phyloP scores from a whole-genome alignment of 257 asterid genomes.

The Jaltomata sinuosa region DNA sequence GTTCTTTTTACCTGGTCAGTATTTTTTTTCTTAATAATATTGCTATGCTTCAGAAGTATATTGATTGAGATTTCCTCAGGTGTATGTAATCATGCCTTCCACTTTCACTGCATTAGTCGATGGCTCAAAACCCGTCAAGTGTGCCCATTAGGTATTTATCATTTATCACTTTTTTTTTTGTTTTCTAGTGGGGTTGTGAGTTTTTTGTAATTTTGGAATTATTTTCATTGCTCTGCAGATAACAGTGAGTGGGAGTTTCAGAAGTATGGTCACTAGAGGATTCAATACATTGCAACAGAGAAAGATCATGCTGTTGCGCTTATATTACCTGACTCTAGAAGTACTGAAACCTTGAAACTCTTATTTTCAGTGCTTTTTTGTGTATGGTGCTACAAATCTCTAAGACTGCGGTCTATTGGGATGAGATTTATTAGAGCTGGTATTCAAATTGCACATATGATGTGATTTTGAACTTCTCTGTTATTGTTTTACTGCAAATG shows the following conservation, averaged over 20 bases:
- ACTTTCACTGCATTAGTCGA: conserved; percentile 11
- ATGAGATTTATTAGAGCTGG: neutral
- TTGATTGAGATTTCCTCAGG: neutral
- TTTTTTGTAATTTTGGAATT: neutral
- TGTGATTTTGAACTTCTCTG: neutral
- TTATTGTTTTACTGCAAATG: neutral
- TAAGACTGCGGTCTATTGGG: neutral
- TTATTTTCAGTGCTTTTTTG: neutral
- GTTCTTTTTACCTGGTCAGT: neutral
- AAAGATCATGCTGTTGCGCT: neutral
- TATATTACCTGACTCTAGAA: neutral
- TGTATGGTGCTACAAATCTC: neutral
- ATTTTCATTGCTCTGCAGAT: neutral
- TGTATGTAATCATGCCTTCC: conserved; percentile 14
- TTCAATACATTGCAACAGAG: neutral
- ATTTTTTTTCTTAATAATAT: neutral
- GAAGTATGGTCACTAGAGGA: conserved; percentile 2
- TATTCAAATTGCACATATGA: neutral
- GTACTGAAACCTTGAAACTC: neutral
- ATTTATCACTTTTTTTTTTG: neutral
- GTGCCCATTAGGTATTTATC: conserved; percentile 3
- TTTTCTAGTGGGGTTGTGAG: neutral
- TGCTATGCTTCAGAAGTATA: neutral
- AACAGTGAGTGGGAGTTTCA: conserved; percentile 3
- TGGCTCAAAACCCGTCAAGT: conserved; percentile 17